Percentiles rank a stretch among this genome's conserved stretches.
phyloP scores from a whole-genome alignment of 2,329 filamentous ascomycete species.

The Cucurbitaria berberidis region DNA sequence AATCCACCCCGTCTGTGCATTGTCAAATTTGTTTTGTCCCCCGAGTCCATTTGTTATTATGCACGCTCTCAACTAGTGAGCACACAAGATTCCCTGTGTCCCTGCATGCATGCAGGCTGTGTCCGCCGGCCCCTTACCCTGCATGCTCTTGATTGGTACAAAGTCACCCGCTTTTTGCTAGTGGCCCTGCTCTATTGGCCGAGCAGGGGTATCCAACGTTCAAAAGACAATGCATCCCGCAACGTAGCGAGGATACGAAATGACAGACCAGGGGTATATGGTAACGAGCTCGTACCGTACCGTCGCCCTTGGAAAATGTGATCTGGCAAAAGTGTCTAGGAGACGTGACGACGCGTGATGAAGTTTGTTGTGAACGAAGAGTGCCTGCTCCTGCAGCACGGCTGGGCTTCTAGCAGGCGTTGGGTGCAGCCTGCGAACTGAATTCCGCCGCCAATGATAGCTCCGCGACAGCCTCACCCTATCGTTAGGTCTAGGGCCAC shows the following conservation, averaged over 20 bases:
- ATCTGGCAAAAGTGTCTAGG: conserved; percentile 18
- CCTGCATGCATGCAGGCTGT: conserved; percentile 32
- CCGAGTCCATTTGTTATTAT: conserved; percentile 34
- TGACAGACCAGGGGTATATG: conserved; percentile 28
- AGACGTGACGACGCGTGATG: conserved; percentile 29
- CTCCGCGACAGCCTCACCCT: conserved; percentile 12
- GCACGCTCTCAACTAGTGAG: conserved; percentile 36
- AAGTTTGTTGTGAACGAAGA: conserved; percentile 15
- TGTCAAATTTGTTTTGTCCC: conserved; percentile 41
- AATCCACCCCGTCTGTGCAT: conserved; percentile 30
- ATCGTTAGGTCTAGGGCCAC: conserved; percentile 20
- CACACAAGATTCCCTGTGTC: conserved; percentile 43
- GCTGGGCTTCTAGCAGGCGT: conserved; percentile 8
- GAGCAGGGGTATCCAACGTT: conserved; percentile 24
- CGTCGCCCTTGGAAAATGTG: conserved; percentile 11
- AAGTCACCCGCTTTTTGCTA: conserved; percentile 11
- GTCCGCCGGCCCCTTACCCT: conserved; percentile 24
- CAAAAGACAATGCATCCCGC: conserved; percentile 26
- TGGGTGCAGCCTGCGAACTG: conserved; percentile 17
- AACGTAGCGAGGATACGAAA: conserved; percentile 33
- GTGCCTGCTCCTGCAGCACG: conserved; percentile 5
- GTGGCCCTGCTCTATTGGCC: conserved; percentile 27
- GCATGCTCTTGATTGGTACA: conserved; percentile 18
- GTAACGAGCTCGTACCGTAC: conserved; percentile 6
- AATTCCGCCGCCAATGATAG: conserved; percentile 7